These are phyloP conservation scores for Rhodotorula paludigena DNA, from an alignment of 768 basidiomycete genomes.

Conservation along the genomic window DNA sequence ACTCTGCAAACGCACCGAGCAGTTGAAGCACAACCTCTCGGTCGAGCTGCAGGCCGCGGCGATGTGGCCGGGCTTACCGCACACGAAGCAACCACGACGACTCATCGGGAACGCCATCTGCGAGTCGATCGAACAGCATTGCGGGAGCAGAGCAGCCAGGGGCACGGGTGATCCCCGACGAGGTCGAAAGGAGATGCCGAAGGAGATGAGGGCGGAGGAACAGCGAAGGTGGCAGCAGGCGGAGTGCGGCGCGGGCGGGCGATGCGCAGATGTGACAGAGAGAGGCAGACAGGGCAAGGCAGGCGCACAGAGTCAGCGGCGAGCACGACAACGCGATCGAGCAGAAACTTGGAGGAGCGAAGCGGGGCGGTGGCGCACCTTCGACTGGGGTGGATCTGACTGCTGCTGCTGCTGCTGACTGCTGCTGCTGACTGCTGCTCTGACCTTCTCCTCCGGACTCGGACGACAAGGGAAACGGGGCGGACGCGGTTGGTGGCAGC, in stretches of 20 bases:
- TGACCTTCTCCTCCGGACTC: constrained; percentile 9
- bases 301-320: background rate
- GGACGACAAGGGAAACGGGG: background rate
- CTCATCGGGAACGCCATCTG: constrained; percentile 27
- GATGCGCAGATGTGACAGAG: background rate
- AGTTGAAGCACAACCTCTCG: constrained; percentile 38
- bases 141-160: too few relatives aligned
- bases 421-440: constrained; percentile 1
- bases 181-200: background rate
- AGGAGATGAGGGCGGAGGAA: background rate
- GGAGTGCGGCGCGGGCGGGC: background rate
- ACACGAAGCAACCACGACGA: constrained; percentile 32
- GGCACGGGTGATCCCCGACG: too few relatives aligned
- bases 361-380: background rate
- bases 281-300: background rate
- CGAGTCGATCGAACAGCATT: too few relatives aligned
- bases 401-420: constrained; percentile 6
- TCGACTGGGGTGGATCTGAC: constrained; percentile 4
- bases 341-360: background rate
- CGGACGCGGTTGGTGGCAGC: too few relatives aligned
- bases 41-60: constrained; percentile 28
- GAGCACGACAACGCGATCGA: background rate
- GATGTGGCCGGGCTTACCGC: constrained; percentile 34
- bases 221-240: background rate
- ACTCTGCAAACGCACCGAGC: constrained; percentile 9